Evolutionary conservation across 257 asterid species (phyloP).

Genomic region (Cruciata laevipes): DNA sequence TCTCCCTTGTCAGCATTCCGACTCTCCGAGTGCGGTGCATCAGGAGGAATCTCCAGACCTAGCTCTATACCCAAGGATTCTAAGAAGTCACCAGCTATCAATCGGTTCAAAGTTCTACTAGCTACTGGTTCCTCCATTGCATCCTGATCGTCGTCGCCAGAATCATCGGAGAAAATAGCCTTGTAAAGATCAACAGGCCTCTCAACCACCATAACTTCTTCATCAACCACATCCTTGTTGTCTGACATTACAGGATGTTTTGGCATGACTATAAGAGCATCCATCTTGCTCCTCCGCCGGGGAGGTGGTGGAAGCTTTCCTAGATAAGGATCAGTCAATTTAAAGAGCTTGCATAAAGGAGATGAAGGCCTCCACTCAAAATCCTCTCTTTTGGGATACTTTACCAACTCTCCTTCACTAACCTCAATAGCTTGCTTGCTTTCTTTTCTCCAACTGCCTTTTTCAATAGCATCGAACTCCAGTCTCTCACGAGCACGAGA

Average conservation of each 20-base stretch:
- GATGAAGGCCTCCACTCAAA: constrained; percentile 95
- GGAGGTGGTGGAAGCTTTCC: constrained; percentile 97
- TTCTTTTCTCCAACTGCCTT: constrained; percentile 45
- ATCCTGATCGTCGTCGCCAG: constrained; percentile 82
- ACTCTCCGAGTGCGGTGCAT: constrained; percentile 39
- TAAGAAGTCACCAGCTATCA: constrained; percentile 95
- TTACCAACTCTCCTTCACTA: constrained; percentile 37
- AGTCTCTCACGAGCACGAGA: constrained; percentile 97
- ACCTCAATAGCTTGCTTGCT: constrained; percentile 31
- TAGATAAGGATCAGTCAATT: constrained; percentile 85
- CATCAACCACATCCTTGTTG: no score
- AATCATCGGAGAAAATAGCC: constrained; percentile 91
- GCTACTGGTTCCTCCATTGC: no score
- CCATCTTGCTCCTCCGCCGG: constrained; percentile 80
- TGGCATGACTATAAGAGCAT: constrained; percentile 71
- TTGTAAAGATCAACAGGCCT: constrained; percentile 94
- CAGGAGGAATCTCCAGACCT: constrained; percentile 78
- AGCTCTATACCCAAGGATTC: constrained; percentile 90
- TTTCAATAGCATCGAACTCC: constrained; percentile 69
- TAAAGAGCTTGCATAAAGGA: constrained; percentile 91
- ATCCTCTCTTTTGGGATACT: constrained; percentile 82
- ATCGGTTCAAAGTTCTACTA: constrained; percentile 63
- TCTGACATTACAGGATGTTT: constrained; percentile 42
- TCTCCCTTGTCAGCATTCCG: no score
- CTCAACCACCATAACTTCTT: no score